Percentiles rank a stretch among this genome's conserved stretches.
Evolutionary conservation across 2,329 filamentous ascomycete genomes (phyloP).

Genomic region (Aschersonia sp.): DNA sequence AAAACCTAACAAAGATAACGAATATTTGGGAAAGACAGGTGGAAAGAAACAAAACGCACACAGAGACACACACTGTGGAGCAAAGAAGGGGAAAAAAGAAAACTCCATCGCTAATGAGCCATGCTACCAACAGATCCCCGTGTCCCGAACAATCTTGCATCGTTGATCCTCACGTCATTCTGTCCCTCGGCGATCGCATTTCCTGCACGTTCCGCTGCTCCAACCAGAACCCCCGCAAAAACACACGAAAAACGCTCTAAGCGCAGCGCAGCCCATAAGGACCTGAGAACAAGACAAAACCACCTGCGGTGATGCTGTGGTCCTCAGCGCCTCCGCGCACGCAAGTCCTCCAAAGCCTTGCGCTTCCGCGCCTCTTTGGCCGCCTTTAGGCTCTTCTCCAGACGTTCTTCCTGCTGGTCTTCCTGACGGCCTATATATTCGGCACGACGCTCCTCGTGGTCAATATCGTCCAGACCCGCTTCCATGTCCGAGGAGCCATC

Average conservation of each 20-base stretch:
- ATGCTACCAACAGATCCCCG: background rate
- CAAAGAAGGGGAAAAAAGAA: background rate
- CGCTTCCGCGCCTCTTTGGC: conserved; percentile 45
- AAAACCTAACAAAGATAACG: too few species aligned
- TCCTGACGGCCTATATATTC: conserved; percentile 49
- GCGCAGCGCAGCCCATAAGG: too few species aligned
- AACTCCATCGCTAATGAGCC: conserved; percentile 25
- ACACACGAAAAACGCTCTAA: too few species aligned
- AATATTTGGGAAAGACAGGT: too few species aligned
- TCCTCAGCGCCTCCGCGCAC: conserved; percentile 14
- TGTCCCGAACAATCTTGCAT: background rate
- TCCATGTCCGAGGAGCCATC: conserved; percentile 67
- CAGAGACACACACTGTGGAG: background rate
- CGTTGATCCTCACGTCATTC: background rate
- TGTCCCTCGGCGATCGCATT: background rate
- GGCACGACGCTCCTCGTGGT: conserved; percentile 53
- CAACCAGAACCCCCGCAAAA: too few species aligned
- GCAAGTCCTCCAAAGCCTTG: conserved; percentile 21
- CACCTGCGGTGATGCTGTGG: too few species aligned
- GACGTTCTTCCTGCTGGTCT: conserved; percentile 47
- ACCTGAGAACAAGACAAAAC: too few species aligned
- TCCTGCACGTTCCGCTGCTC: too few species aligned
- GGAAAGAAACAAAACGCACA: too few species aligned
- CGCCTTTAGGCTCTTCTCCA: conserved; percentile 45
- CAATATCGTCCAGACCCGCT: conserved; percentile 58